phyloP scores from a whole-genome alignment of 495 filamentous ascomycete genomes.

The Aspergillus affinis region DNA sequence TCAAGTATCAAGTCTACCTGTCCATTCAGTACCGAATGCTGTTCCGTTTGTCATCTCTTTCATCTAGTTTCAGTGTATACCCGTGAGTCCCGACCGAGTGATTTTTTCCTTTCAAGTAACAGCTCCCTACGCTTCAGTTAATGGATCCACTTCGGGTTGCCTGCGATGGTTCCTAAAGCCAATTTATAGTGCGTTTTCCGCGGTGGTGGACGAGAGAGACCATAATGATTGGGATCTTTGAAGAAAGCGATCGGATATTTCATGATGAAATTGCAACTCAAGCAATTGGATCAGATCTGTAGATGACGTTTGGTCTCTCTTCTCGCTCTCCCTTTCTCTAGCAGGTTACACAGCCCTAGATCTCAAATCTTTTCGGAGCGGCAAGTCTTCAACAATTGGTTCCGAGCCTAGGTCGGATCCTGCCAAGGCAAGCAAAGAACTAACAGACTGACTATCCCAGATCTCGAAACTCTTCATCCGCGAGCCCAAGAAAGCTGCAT shows the following conservation, averaged over 20 bases:
- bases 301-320: neutral
- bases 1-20: neutral
- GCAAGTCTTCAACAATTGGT: neutral
- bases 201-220: conserved; percentile 14
- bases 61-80: neutral
- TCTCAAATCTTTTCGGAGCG: too few relatives aligned
- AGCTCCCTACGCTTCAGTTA: neutral
- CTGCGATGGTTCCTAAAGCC: conserved; percentile 6
- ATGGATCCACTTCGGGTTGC: neutral
- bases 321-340: too few relatives aligned
- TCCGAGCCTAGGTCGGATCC: neutral
- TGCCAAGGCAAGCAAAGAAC: neutral
- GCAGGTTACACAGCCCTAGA: neutral
- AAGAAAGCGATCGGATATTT: neutral
- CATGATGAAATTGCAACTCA: neutral
- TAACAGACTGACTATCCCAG: neutral
- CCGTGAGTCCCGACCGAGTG: too few relatives aligned
- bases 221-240: neutral
- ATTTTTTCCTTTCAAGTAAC: too few relatives aligned
- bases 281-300: neutral
- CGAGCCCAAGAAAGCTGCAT: neutral
- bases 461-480: neutral
- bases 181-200: neutral
- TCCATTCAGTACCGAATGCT: neutral
- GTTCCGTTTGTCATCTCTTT: neutral